phyloP scores from a whole-genome alignment of 1,284 basidiomycete species.

The Pseudozyma thailandica region DNA sequence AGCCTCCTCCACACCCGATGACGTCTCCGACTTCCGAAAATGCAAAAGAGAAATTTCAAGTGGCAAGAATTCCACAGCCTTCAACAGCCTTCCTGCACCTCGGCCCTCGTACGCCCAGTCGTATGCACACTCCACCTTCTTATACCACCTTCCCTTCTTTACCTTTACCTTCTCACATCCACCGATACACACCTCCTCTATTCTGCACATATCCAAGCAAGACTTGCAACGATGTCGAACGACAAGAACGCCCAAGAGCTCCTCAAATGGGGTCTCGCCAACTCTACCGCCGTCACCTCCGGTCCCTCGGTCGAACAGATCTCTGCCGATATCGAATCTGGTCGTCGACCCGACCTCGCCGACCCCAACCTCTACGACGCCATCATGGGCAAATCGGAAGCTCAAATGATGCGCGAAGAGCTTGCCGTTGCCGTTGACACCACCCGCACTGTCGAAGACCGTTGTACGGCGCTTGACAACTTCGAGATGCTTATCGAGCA shows the following conservation, averaged over 20 bases:
- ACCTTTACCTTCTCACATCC: background rate
- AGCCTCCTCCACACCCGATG: constrained; percentile 37
- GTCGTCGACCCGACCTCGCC: constrained; percentile 59
- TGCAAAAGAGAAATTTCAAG: background rate
- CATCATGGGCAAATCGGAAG: constrained; percentile 67
- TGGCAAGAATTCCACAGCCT: constrained; percentile 24
- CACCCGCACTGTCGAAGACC: constrained; percentile 36
- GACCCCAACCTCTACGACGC: constrained; percentile 63
- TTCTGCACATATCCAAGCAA: background rate
- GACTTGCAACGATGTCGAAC: constrained; percentile 43
- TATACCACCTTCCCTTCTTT: background rate
- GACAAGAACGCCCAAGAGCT: constrained; percentile 61
- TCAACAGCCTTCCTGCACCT: constrained; percentile 21
- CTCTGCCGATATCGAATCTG: constrained; percentile 52
- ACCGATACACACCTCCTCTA: background rate
- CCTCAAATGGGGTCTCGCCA: constrained; percentile 60
- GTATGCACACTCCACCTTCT: background rate
- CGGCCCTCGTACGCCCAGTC: no score
- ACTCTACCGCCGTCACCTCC: constrained; percentile 30
- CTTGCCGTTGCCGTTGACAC: constrained; percentile 57
- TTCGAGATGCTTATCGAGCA: constrained; percentile 95
- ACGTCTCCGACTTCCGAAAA: constrained; percentile 6
- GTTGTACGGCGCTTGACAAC: constrained; percentile 86
- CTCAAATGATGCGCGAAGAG: constrained; percentile 67
- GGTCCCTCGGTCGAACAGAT: constrained; percentile 53